phyloP scores from a whole-genome alignment of 768 basidiomycete genomes.

The Psilocybe azurescens region DNA sequence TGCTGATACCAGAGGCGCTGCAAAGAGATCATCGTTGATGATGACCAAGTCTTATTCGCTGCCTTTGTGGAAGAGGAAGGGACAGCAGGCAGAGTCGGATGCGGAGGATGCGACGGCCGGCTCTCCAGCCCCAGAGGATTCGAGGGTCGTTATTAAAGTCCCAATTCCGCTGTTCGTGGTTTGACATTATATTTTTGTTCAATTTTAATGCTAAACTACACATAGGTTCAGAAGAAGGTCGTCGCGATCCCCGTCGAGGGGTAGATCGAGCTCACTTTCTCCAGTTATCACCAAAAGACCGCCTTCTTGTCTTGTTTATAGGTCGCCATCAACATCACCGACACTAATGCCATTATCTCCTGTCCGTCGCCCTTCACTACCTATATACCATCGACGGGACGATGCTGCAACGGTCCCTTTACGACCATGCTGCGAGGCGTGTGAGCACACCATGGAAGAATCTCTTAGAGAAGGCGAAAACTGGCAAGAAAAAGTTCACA shows the following conservation, averaged over 20 bases:
- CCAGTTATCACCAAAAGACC: slow-evolving; percentile 40
- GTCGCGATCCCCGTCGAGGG: slow-evolving; percentile 45
- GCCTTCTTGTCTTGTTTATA: slow-evolving; percentile 61
- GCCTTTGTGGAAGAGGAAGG: slow-evolving; percentile 63
- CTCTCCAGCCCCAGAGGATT: slow-evolving; percentile 17
- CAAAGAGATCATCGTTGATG: slow-evolving; percentile 50
- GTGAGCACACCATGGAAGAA: slow-evolving; percentile 62
- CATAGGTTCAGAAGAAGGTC: slow-evolving; percentile 47
- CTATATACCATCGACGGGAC: slow-evolving; percentile 37
- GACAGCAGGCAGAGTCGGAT: slow-evolving; percentile 27
- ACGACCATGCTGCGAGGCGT: slow-evolving; percentile 73
- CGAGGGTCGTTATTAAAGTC: slow-evolving; percentile 61
- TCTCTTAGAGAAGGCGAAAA: slow-evolving; percentile 56
- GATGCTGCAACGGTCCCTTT: slow-evolving; percentile 64
- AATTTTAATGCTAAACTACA: slow-evolving; percentile 11
- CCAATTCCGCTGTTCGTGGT: slow-evolving; percentile 62
- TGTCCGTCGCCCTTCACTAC: slow-evolving; percentile 37
- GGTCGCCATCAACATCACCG: slow-evolving; percentile 37
- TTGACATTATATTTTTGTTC: neutral
- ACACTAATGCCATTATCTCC: slow-evolving; percentile 26
- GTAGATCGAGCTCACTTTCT: slow-evolving; percentile 37
- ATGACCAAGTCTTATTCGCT: slow-evolving; percentile 71
- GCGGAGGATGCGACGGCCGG: slow-evolving; percentile 18
- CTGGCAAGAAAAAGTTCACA: slow-evolving; percentile 68
- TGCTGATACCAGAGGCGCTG: slow-evolving; percentile 69